phyloP scores from a whole-genome alignment of 805 yeast genomes.

The Schwanniomyces vanrijiae region DNA sequence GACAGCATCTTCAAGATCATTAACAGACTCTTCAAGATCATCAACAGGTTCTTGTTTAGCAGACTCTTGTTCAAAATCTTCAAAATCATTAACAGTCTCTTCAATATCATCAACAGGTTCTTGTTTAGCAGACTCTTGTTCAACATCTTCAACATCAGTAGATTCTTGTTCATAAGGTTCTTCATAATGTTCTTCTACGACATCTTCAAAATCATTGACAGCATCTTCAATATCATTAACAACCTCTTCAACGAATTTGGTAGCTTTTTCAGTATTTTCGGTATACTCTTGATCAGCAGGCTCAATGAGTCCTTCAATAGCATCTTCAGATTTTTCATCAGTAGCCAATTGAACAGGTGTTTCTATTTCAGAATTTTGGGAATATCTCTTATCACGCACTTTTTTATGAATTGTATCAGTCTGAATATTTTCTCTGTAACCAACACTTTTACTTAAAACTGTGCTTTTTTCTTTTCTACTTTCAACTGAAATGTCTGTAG shows the following conservation, averaged over 20 bases:
- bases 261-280: neutral
- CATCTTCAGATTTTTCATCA: constrained; percentile 1
- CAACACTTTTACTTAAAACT: too few relatives aligned
- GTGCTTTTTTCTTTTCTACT: too few relatives aligned
- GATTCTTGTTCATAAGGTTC: neutral
- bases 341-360: too few relatives aligned
- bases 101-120: constrained; percentile 2
- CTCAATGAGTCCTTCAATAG: neutral
- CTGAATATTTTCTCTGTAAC: too few relatives aligned
- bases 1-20: constrained; percentile 3
- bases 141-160: constrained; percentile 3
- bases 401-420: too few relatives aligned
- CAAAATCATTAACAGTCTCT: constrained; percentile 3
- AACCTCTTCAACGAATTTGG: neutral
- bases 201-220: constrained; percentile 4
- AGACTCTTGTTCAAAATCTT: constrained; percentile 1
- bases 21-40: neutral
- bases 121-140: constrained; percentile 8
- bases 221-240: neutral
- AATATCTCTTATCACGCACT: too few relatives aligned
- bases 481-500: neutral
- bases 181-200: neutral
- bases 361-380: too few relatives aligned
- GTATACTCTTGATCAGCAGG: constrained; percentile 4
- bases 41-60: neutral